Percentiles rank a stretch among this genome's conserved stretches.
These are phyloP conservation scores for Rhamnella rubrinervis DNA, from an alignment of 331 rosid species.

Conservation along the genomic window DNA sequence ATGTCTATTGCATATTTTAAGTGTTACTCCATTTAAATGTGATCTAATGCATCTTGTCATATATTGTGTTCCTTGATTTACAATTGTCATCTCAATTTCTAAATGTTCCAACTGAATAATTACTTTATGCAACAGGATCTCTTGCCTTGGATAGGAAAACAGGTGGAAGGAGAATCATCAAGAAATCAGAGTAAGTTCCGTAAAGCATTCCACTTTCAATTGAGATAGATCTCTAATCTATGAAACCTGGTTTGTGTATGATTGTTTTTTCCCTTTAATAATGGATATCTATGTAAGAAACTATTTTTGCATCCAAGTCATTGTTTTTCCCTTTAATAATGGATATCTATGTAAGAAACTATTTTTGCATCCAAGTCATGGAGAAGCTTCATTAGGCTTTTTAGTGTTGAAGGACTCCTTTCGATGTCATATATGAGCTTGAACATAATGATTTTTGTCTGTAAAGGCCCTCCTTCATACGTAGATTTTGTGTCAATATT, in stretches of 20 bases:
- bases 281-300: too few species aligned
- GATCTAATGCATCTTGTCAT: not conserved
- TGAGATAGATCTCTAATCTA: not conserved
- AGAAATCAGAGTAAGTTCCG: constrained; percentile 44
- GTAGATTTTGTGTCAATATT: too few species aligned
- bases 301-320: too few species aligned
- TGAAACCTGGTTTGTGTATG: not conserved
- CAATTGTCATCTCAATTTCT: not conserved
- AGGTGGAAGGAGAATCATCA: constrained; percentile 38
- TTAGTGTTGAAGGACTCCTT: too few species aligned
- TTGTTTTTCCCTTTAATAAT: too few species aligned
- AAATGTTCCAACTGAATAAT: not conserved
- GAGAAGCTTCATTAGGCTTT: too few species aligned
- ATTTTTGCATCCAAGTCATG: too few species aligned
- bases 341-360: too few species aligned
- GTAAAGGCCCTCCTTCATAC: too few species aligned
- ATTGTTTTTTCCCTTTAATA: not conserved
- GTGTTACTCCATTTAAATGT: too few species aligned
- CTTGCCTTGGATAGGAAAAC: constrained; percentile 29
- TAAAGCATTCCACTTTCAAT: not conserved
- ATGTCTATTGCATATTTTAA: not conserved
- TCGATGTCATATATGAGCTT: too few species aligned
- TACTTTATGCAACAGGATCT: constrained; percentile 41
- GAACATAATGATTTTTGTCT: too few species aligned
- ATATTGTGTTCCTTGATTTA: not conserved